Evolutionary conservation across 352 stramenopile species (phyloP).

Genomic region (Phytophthora nicotianae): DNA sequence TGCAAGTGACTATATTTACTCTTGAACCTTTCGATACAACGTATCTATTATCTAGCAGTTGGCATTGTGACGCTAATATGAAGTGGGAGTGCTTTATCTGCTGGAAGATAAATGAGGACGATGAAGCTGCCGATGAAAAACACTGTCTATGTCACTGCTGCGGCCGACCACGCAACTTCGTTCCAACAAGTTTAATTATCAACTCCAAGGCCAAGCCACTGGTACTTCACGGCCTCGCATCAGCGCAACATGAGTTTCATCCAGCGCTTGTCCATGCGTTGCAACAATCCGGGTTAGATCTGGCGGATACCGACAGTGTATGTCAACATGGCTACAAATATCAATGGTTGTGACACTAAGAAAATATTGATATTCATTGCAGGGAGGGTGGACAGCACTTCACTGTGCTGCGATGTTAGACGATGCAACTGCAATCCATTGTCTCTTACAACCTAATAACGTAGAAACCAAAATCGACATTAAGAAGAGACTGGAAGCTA

Average conservation of each 20-base stretch:
- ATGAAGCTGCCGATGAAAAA: slow-evolving; percentile 14
- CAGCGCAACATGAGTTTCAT: slow-evolving; percentile 32
- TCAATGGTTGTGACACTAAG: not conserved
- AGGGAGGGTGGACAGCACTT: slow-evolving; percentile 33
- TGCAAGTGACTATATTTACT: no score
- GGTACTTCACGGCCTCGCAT: slow-evolving; percentile 35
- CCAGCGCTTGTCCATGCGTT: slow-evolving; percentile 31
- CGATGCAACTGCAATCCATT: slow-evolving; percentile 30
- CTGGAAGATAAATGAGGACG: slow-evolving; percentile 39
- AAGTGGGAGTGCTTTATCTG: slow-evolving; percentile 54
- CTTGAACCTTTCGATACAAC: no score
- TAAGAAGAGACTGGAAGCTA: slow-evolving; percentile 13
- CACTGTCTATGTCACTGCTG: slow-evolving; percentile 30
- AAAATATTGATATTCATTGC: not conserved
- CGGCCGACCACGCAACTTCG: slow-evolving; percentile 33
- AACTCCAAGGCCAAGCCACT: slow-evolving; percentile 27
- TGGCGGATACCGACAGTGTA: slow-evolving; percentile 36
- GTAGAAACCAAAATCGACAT: not conserved
- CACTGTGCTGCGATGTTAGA: slow-evolving; percentile 45
- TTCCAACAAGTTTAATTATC: slow-evolving; percentile 30
- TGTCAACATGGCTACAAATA: not conserved
- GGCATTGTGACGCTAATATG: not conserved
- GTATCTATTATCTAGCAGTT: no score
- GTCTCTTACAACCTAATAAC: slow-evolving; percentile 9
- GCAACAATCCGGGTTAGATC: slow-evolving; percentile 29